These are phyloP conservation scores for Fusarium abutilonis DNA, from an alignment of 2,329 filamentous ascomycete genomes.

Conservation along the genomic window DNA sequence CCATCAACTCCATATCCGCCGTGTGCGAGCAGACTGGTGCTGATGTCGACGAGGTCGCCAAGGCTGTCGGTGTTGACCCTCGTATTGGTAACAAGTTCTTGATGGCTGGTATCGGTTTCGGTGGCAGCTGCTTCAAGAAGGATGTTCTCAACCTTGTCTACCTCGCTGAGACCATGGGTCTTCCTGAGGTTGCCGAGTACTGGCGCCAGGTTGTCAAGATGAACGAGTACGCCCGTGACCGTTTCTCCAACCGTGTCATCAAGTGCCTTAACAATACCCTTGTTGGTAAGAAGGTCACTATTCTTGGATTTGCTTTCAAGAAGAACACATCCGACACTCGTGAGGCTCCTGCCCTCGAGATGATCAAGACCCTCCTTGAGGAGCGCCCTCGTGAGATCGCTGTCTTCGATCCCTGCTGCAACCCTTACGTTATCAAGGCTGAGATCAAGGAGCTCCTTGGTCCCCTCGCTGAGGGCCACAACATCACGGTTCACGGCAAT, in stretches of 20 bases:
- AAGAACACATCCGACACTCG: constrained; percentile 80
- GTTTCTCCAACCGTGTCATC: constrained; percentile 74
- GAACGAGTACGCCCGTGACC: constrained; percentile 78
- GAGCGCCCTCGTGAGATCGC: constrained; percentile 72
- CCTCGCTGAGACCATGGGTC: constrained; percentile 73
- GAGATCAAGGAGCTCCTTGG: constrained; percentile 61
- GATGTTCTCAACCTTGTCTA: constrained; percentile 80
- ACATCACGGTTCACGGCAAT: constrained; percentile 59
- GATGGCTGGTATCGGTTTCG: constrained; percentile 79
- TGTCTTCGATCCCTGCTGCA: constrained; percentile 74
- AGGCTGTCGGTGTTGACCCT: constrained; percentile 73
- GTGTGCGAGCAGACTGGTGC: constrained; percentile 81
- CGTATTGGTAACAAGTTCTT: constrained; percentile 79
- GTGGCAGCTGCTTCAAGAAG: constrained; percentile 84
- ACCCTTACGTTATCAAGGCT: constrained; percentile 59
- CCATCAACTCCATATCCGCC: constrained; percentile 83
- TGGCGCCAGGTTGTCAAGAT: constrained; percentile 79
- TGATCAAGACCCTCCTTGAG: constrained; percentile 71
- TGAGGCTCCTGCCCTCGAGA: constrained; percentile 74
- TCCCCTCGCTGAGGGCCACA: constrained; percentile 53
- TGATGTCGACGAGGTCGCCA: constrained; percentile 76
- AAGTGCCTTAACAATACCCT: constrained; percentile 74
- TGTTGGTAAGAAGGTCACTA: constrained; percentile 73
- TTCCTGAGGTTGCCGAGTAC: constrained; percentile 78
- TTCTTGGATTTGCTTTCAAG: constrained; percentile 83